Conservation (phyloP, 306 rosid species). For the Prunus campanulata region DNA sequence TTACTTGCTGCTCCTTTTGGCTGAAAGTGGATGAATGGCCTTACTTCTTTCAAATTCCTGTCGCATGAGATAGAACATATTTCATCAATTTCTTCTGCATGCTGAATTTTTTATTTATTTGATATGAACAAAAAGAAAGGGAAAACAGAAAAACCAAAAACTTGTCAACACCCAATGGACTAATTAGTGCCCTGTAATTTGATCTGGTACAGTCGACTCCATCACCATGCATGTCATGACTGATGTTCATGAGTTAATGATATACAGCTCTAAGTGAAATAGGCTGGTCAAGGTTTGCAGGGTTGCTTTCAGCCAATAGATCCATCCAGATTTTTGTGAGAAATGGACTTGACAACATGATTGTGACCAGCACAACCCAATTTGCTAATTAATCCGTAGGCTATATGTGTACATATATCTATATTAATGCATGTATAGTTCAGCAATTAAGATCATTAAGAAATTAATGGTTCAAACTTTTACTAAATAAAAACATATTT, state of each 20-base stretch:
- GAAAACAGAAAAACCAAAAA: background rate
- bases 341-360: slow-evolving; percentile 35
- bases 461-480: too few relatives aligned
- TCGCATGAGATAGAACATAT: background rate
- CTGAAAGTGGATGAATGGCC: too few relatives aligned
- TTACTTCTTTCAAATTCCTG: background rate
- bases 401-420: background rate
- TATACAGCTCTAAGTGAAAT: background rate
- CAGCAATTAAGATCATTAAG: too few relatives aligned
- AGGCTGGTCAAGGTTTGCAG: slow-evolving; percentile 13
- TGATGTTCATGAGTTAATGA: background rate
- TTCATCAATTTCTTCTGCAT: background rate
- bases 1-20: background rate
- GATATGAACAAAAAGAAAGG: background rate
- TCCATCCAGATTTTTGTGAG: slow-evolving; percentile 20
- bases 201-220: background rate
- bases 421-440: too few relatives aligned
- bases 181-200: background rate
- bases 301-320: slow-evolving; percentile 19
- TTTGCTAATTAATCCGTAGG: background rate
- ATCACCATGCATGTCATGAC: background rate
- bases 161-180: background rate
- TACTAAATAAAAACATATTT: too few relatives aligned
- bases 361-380: slow-evolving; percentile 20
- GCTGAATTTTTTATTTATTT: background rate